Evolutionary conservation across 2,329 filamentous ascomycete genomes (phyloP), one percentile per base, ranked within the genome.

Genomic region (Ceratocystis smalleyi): DNA sequence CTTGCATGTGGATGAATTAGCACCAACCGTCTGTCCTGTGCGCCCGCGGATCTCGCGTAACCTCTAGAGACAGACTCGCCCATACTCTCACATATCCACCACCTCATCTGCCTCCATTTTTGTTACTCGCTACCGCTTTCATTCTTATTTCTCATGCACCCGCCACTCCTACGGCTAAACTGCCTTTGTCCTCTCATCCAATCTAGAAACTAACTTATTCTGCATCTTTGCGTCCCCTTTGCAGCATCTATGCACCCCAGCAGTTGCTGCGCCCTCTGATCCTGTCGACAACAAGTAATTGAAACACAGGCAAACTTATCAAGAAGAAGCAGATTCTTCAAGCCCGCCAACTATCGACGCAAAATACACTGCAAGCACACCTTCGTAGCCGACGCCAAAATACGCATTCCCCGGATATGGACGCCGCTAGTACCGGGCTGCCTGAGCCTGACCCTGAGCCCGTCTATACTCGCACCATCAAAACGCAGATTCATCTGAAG

Each of bases 401-500:
- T 27, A 10, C 22, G 12, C 45, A 35, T n/a, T 10, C 24, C 27
- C 17, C 8, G 17, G 30, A 57, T 27, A 64, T 64, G 62, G 62
- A 64, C 43, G 63, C 24, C 24, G 22, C 40, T 57, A 27, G 60
- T 43, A 40, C 32, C 54, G 30, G 54, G 54, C 5, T n/a, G 30
- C 17, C 54, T 6, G 30, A 57, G 54, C 5, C 54, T n/a, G 30
- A 57, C 24, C 12, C 54, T 3, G 54, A 57, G 54, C 27, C 22
- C 30, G 32, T 30, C 12, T 35, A 57, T 35, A 19, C 57, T 19
- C 64, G 54, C 49, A 61, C 62, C 3, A 59, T 66, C 8, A 47
- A 59, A 55, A 66, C 63, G 17, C 63, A 64, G 57, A 57, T 62
- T 22, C 62, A 45, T 30, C 27, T 64, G 15, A 43, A 61, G 15